Base-by-base conservation (phyloP, 1,284 basidiomycete genomes). In the Hemileia vastatrix region DNA sequence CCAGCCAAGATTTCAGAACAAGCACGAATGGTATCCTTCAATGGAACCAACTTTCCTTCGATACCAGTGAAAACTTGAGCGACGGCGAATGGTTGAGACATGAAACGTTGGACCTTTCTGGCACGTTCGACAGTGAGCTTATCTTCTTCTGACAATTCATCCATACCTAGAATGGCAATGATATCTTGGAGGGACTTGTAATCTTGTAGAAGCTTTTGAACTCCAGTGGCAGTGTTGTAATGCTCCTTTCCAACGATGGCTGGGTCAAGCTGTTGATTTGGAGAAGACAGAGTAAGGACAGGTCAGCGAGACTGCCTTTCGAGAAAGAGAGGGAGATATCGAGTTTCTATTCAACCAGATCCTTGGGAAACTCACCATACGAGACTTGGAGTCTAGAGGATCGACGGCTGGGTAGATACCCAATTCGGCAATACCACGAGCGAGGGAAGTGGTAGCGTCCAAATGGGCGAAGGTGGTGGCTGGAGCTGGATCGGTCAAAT, bases 401-500 rank as follows among this genome's bases (percentile, higher is more conserved):
- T 97, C 94, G 78, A 98, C 94, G 71, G 94, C 94, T 68, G 94
- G 94, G 83, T 97, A 98, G 80, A 98, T 97, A 88, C 94, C 94
- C 70, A 97, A 86, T 82, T 97, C 94, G 77, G 94, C 93, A 81
- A 98, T 97, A 81, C 87, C 85, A 85, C 94, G 93, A 67, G 94
- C 96, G 80, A 97, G 83, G 77, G 95, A 91, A 76, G 94, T 97
- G 72, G 94, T 97, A 73, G 94, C 93, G 78, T 98, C 93, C 87
- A 98, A 89, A 80, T 97, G 94, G 78, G 93, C 94, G 81, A 97
- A 97, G 76, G 94, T 97, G 69, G 94, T 98, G 72, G 93, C 93
- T 54, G 93, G 94, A 70, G 93, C 93, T 73, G 94, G 94, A 83
- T 97, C 94, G 76, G 93, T 98, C 89, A 98, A 90, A 83, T 97